Conservation (phyloP, 1,139 yeast species). For the Magnusiomyces paraingens region DNA sequence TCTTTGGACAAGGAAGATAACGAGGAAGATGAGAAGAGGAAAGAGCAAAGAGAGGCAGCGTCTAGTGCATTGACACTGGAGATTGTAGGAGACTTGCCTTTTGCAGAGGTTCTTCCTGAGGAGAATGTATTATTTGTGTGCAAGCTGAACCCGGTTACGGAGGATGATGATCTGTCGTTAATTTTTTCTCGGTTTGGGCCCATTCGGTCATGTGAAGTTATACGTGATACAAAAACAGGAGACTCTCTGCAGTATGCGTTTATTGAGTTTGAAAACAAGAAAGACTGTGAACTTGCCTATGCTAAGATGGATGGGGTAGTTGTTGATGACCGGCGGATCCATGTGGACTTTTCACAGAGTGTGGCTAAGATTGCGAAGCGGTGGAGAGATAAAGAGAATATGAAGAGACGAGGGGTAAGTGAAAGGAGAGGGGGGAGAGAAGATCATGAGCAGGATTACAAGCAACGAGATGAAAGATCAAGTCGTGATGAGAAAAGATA, state of each 20-base stretch:
- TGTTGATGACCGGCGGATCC: slow-evolving; percentile 58
- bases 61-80: slow-evolving; percentile 57
- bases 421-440: slow-evolving; percentile 12
- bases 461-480: not conserved
- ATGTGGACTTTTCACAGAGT: slow-evolving; percentile 66
- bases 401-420: slow-evolving; percentile 12
- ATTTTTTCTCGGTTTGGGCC: slow-evolving; percentile 57
- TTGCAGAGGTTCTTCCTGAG: slow-evolving; percentile 52
- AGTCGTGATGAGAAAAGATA: slow-evolving; percentile 3
- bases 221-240: slow-evolving; percentile 42
- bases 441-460: not conserved
- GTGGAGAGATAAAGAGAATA: slow-evolving; percentile 21
- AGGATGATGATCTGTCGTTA: slow-evolving; percentile 45
- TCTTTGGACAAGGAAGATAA: slow-evolving; percentile 26
- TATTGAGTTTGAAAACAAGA: slow-evolving; percentile 45
- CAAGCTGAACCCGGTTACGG: slow-evolving; percentile 55
- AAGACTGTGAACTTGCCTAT: slow-evolving; percentile 55
- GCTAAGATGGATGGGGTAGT: slow-evolving; percentile 52
- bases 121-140: slow-evolving; percentile 59
- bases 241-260: slow-evolving; percentile 56
- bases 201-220: slow-evolving; percentile 45
- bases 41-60: slow-evolving; percentile 36
- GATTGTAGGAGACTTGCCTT: slow-evolving; percentile 58
- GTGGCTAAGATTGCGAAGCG: slow-evolving; percentile 25
- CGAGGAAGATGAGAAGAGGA: slow-evolving; percentile 25